Base-by-base conservation (phyloP, 176 grass and related monocot species). In the Paspalum vaginatum region DNA sequence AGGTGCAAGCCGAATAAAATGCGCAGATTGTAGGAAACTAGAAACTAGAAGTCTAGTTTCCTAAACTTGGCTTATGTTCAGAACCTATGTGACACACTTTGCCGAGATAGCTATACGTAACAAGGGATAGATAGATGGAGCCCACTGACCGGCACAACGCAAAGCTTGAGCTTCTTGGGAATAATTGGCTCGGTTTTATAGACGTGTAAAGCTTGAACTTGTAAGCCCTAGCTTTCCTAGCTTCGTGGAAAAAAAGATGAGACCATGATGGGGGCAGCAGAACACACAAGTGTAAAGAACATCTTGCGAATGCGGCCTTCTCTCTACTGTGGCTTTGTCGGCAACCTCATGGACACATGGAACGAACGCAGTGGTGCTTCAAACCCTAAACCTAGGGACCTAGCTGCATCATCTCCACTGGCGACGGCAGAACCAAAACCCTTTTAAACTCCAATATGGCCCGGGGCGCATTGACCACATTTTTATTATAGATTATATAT, bases 311-410 rank as follows among this genome's bases (percentile, higher is more conserved):
- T 57, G 81, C 69, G 51, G 61, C 61, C 86, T 88, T 84, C 81
- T 61, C 9, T 8, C 39, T 20, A 67, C 51, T 84, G 75, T 79
- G 53, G 12, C 12, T 43, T 61, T 84, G 75, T 88, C 68, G 43
- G 51, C 72, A 79, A 79, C 25, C 60, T 68, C 32, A 58, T 15
- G 61, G 74, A 79, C 86, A 78, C 64, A 72, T 87, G 85, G 69
- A 81, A 42, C 14, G 18, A 81, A 42, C 20, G 18, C 39, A 47
- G 45, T 82, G 78, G 45, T 41, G 27, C 43, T 55, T 67, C 77
- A 69, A 81, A 59, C 45, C 21, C 43, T 87, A 78, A 57, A 1
- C 41, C 32, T 32, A 32, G 32, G 3, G 10, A 42, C 43, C 67
- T 70, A 69, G 6, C 65, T 21, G 43, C 48, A 65, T 53, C 15